Conservation (phyloP, 2,329 filamentous ascomycete species). For the Xylaria sp. region DNA sequence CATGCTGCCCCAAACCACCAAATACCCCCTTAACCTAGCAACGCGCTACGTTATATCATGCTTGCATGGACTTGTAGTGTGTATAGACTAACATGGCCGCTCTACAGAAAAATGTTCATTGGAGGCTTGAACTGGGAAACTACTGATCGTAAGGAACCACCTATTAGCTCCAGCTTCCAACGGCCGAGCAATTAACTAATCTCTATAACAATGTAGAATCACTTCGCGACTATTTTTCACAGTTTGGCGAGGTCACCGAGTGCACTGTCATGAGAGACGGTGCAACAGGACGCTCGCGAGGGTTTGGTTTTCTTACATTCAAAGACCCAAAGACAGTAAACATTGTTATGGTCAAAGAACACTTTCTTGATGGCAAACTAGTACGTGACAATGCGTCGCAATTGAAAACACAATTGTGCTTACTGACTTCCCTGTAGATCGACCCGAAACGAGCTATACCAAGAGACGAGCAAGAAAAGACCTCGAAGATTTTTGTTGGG, state of each 20-base stretch:
- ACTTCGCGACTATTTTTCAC: conserved; percentile 94
- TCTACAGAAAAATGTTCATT: conserved; percentile 97
- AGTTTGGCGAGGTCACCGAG: conserved; percentile 96
- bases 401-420: not conserved
- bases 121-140: conserved; percentile 99
- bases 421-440: conserved; percentile 69
- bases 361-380: conserved; percentile 97
- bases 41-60: conserved; percentile 24
- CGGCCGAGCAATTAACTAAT: conserved; percentile 36
- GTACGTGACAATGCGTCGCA: conserved; percentile 64
- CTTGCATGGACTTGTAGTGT: conserved; percentile 29
- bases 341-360: conserved; percentile 99
- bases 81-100: conserved; percentile 43
- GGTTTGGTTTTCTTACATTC: conserved; percentile 98
- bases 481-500: conserved; percentile 98
- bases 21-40: conserved; percentile 30
- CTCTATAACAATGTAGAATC: conserved; percentile 73
- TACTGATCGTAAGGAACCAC: conserved; percentile 81
- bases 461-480: conserved; percentile 96
- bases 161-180: conserved; percentile 10
- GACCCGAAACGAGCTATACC: conserved; percentile 98
- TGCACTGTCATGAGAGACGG: conserved; percentile 99
- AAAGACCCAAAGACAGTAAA: conserved; percentile 98
- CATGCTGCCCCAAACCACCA: conserved; percentile 27
- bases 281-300: conserved; percentile 89